Evolutionary conservation across 176 grass and related monocot species (phyloP).

Genomic region (Canna indica): DNA sequence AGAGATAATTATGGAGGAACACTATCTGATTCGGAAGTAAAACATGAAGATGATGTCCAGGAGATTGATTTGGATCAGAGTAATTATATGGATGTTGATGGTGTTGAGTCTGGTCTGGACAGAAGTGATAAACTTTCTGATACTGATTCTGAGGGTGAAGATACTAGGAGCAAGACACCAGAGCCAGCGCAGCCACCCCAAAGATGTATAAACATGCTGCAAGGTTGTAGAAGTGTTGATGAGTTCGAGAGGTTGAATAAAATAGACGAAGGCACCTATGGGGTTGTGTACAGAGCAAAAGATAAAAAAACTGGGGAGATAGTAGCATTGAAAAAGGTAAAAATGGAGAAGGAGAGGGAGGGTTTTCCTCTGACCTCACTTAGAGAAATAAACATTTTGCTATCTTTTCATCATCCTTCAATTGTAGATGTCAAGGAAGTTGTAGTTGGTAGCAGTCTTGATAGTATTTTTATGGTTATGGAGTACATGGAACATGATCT

Average conservation of each 20-base stretch:
- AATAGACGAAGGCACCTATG: conserved; percentile 93
- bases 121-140: conserved; percentile 17
- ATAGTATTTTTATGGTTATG: conserved; percentile 97
- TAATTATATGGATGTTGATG: conserved; percentile 33
- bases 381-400: conserved; percentile 88
- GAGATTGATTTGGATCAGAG: conserved; percentile 20
- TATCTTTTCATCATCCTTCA: conserved; percentile 77
- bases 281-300: conserved; percentile 81
- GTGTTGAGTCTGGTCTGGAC: conserved; percentile 21
- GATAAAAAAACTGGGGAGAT: conserved; percentile 84
- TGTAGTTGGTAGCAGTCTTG: conserved; percentile 53
- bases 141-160: conserved; percentile 23
- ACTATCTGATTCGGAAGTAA: conserved; percentile 35
- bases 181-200: conserved; percentile 20
- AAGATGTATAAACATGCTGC: conserved; percentile 82
- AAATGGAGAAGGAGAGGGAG: conserved; percentile 85
- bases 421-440: conserved; percentile 96
- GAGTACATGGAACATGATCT: conserved; percentile 99
- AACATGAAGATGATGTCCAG: conserved; percentile 19
- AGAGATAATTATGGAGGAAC: conserved; percentile 34
- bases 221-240: conserved; percentile 83
- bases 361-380: conserved; percentile 83
- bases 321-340: conserved; percentile 93
- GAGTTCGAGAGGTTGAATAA: conserved; percentile 84
- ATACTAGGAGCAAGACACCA: conserved; percentile 32